Evolutionary conservation across 2,329 filamentous ascomycete species (phyloP).

Genomic region (Thelonectria olida): DNA sequence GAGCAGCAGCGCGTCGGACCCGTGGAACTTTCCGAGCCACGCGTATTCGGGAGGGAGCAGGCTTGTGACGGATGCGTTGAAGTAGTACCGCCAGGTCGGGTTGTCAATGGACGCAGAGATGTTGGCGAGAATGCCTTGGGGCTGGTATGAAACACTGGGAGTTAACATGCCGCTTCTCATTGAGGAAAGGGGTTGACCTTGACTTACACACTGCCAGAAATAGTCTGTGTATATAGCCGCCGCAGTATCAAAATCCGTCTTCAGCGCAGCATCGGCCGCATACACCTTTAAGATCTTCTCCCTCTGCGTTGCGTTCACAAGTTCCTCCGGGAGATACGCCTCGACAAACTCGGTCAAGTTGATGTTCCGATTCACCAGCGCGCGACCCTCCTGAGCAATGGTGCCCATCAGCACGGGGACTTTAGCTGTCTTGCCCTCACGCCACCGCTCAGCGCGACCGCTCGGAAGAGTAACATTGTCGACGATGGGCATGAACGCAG

Average conservation of each 20-base stretch:
- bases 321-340: slow-evolving; percentile 22
- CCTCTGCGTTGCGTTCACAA: slow-evolving; percentile 20
- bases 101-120: slow-evolving; percentile 26
- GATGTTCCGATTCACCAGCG: slow-evolving; percentile 34
- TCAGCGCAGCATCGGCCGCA: slow-evolving; percentile 9
- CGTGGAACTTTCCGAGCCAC: slow-evolving; percentile 41
- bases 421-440: slow-evolving; percentile 17
- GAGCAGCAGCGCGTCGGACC: slow-evolving; percentile 36
- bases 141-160: slow-evolving; percentile 28
- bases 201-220: slow-evolving; percentile 40
- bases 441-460: slow-evolving; percentile 31
- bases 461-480: slow-evolving; percentile 33
- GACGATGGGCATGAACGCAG: slow-evolving; percentile 22
- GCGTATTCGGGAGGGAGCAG: slow-evolving; percentile 28
- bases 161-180: not conserved
- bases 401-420: slow-evolving; percentile 40
- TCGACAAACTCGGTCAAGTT: slow-evolving; percentile 30
- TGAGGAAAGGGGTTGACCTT: not conserved
- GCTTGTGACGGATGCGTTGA: slow-evolving; percentile 37
- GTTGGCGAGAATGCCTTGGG: slow-evolving; percentile 36
- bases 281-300: slow-evolving; percentile 31
- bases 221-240: slow-evolving; percentile 40
- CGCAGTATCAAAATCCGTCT: slow-evolving; percentile 37
- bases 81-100: slow-evolving; percentile 40
- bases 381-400: slow-evolving; percentile 36